These are phyloP conservation scores for Colletotrichum sp. DNA, from an alignment of 2,329 filamentous ascomycete genomes.

Conservation along the genomic window DNA sequence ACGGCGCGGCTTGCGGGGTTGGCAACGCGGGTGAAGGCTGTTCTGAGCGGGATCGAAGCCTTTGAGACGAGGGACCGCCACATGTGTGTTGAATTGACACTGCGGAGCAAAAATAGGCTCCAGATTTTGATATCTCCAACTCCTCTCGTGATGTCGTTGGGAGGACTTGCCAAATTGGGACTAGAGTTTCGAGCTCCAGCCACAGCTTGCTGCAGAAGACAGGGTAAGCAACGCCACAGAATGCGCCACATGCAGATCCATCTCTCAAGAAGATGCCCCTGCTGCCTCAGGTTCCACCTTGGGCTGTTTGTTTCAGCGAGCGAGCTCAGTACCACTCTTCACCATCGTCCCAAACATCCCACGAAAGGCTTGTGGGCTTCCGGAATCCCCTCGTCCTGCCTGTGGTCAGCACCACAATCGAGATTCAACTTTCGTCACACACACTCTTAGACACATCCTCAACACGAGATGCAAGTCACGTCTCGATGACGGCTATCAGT, in stretches of 20 bases:
- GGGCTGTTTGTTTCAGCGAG: neutral
- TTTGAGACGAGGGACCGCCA: slow-evolving; percentile 18
- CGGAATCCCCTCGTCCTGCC: neutral
- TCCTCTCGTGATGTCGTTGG: slow-evolving; percentile 17
- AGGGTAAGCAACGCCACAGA: neutral
- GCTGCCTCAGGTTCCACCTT: neutral
- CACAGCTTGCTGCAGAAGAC: neutral
- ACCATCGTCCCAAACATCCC: neutral
- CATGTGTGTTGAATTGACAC: slow-evolving; percentile 11
- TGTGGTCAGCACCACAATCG: neutral
- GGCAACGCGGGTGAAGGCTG: neutral
- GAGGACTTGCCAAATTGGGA: slow-evolving; percentile 20
- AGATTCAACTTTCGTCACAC: neutral
- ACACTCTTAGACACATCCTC: neutral
- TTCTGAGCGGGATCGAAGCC: slow-evolving; percentile 16
- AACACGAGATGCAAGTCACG: neutral
- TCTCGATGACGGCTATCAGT: neutral
- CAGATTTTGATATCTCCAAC: slow-evolving; percentile 12
- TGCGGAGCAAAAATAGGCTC: slow-evolving; percentile 7
- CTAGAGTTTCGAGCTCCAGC: slow-evolving; percentile 17
- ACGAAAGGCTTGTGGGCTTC: neutral
- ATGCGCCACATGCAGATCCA: neutral
- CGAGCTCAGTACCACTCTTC: neutral
- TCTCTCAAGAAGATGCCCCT: neutral
- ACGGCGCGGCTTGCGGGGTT: neutral